Conservation (phyloP, 1,284 basidiomycete species). For the Somion occarium region DNA sequence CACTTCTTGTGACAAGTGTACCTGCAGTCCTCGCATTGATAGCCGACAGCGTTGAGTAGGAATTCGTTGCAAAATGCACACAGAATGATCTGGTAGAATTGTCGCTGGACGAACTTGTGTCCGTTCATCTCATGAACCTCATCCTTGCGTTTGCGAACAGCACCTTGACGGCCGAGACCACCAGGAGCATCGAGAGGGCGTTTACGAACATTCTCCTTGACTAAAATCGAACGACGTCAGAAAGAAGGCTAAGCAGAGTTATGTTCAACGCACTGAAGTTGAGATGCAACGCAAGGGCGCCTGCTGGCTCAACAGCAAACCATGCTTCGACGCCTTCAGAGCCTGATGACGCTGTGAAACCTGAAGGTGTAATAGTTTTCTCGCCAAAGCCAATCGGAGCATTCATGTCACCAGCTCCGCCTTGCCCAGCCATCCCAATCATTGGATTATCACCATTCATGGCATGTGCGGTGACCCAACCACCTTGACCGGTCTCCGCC, state of each 20-base stretch:
- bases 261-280: slow-evolving; percentile 75
- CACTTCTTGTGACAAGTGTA: slow-evolving; percentile 99
- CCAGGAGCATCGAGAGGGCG: slow-evolving; percentile 86
- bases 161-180: slow-evolving; percentile 95
- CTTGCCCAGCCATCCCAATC: slow-evolving; percentile 32
- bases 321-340: slow-evolving; percentile 91
- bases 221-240: slow-evolving; percentile 36
- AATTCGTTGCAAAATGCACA: slow-evolving; percentile 99
- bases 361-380: slow-evolving; percentile 22
- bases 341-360: slow-evolving; percentile 27
- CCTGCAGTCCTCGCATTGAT: slow-evolving; percentile 98
- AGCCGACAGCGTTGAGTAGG: slow-evolving; percentile 94
- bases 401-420: slow-evolving; percentile 48
- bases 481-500: slow-evolving; percentile 79
- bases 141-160: slow-evolving; percentile 95
- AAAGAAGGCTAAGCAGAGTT: slow-evolving; percentile 8
- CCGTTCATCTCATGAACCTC: slow-evolving; percentile 99
- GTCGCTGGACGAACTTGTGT: slow-evolving; percentile 95
- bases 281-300: slow-evolving; percentile 80
- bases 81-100: slow-evolving; percentile 98
- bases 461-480: slow-evolving; percentile 91
- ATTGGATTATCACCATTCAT: slow-evolving; percentile 59
- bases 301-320: slow-evolving; percentile 98
- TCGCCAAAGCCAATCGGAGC: slow-evolving; percentile 48
- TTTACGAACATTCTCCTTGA: slow-evolving; percentile 95